A percentile compares a stretch with the other conserved stretches of the same genome.
Evolutionary conservation across 169 alveolate genomes (phyloP).

Genomic region (Plasmodium adleri): DNA sequence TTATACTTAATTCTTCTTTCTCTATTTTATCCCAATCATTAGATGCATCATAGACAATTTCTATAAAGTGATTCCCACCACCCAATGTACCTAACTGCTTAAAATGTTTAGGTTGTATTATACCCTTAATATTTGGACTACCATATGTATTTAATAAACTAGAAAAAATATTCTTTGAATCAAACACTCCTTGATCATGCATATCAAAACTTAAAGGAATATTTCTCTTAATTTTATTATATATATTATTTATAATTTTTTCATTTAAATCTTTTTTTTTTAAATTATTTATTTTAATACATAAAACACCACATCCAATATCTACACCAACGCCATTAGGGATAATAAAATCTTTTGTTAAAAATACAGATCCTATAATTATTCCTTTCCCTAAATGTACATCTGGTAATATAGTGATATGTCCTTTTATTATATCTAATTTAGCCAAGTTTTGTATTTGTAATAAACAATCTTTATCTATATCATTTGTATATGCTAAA

Average conservation of each 20-base stretch:
- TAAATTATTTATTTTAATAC: constrained; percentile 74
- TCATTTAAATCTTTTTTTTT: constrained; percentile 60
- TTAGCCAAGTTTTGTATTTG: constrained; percentile 75
- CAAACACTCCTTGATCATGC: constrained; percentile 66
- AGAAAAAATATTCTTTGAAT: constrained; percentile 46
- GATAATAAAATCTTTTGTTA: constrained; percentile 76
- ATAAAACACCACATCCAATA: constrained; percentile 83
- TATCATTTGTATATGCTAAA: constrained; percentile 51
- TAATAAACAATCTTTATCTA: constrained; percentile 56
- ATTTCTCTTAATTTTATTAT: constrained; percentile 24
- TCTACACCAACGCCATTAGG: constrained; percentile 85
- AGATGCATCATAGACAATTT: constrained; percentile 78
- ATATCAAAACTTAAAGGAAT: constrained; percentile 70
- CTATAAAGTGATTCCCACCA: constrained; percentile 87
- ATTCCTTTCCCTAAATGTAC: constrained; percentile 86
- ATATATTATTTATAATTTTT: constrained; percentile 39
- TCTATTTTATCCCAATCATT: neutral
- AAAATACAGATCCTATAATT: constrained; percentile 81
- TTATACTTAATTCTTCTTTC: neutral
- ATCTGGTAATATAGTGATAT: constrained; percentile 84
- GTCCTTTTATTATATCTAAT: constrained; percentile 77
- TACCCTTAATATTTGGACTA: constrained; percentile 29
- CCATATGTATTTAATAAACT: constrained; percentile 36
- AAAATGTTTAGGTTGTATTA: constrained; percentile 76
- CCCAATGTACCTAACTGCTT: constrained; percentile 85